Evolutionary conservation across 2,329 filamentous ascomycete species (phyloP).

Genomic region (Calonectria henricotiae): DNA sequence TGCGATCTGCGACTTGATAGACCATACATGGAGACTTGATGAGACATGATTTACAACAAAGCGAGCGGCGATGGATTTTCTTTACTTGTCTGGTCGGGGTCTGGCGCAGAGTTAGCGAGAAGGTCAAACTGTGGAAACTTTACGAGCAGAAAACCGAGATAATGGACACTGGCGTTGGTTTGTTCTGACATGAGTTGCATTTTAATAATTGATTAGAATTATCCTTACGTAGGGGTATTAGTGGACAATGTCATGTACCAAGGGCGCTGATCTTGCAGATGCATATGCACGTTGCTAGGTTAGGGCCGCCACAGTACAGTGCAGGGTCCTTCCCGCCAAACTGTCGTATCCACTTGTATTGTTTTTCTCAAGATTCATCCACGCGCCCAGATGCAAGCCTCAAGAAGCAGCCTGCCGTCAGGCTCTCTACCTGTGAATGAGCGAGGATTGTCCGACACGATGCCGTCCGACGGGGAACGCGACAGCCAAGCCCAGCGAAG

Average conservation of each 20-base stretch:
- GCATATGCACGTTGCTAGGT: constrained; percentile 28
- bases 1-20: constrained; percentile 48
- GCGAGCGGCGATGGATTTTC: constrained; percentile 26
- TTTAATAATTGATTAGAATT: constrained; percentile 30
- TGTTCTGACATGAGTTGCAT: not conserved
- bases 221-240: constrained; percentile 36
- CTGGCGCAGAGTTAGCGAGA: constrained; percentile 13
- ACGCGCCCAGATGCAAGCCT: constrained; percentile 7
- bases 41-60: constrained; percentile 39
- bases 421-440: not conserved
- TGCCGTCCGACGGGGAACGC: constrained; percentile 53
- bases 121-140: constrained; percentile 26
- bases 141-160: constrained; percentile 23
- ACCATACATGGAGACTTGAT: constrained; percentile 9
- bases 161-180: constrained; percentile 29
- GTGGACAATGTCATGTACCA: constrained; percentile 14
- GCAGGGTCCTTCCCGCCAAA: not conserved
- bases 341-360: constrained; percentile 27
- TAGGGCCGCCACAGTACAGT: constrained; percentile 29
- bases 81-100: constrained; percentile 27
- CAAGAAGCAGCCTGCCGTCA: not conserved
- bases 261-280: constrained; percentile 27
- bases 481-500: constrained; percentile 39
- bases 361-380: constrained; percentile 9
- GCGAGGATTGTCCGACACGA: constrained; percentile 32